Evolutionary conservation across 345 rosid species (phyloP), one percentile per base, ranked within the genome.

Genomic region (Limnanthes douglasii): DNA sequence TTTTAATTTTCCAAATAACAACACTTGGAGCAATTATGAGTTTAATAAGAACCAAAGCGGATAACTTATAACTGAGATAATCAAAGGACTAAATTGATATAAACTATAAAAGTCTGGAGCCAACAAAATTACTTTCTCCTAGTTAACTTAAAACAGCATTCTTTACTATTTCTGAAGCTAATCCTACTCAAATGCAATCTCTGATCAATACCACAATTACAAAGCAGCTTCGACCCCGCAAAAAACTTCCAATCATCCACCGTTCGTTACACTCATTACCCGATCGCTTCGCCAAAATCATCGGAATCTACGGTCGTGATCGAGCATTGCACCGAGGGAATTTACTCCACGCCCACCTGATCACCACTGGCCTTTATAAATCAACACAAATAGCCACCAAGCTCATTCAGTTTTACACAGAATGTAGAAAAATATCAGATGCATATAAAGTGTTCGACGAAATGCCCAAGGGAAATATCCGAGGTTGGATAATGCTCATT

Each of bases 391-490:
- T 67, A 12, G 72, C 86, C 26, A 43, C 69, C 48, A 73, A 71
- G 61, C 68, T 83, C 45, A 59, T 75, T 1, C 8, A 48, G 0
- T 56, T 75, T 33, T 86, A 86, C 15, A 23, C 47, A 0, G 65
- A 65, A 30, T 60, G 70, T 45, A 72, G 56, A 12, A 62, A 51
- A 18, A 13, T 58, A 18, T 2, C 15, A 1, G 41, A 51, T 43
- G 93, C 95, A 5, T 66, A 61, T 25, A 73, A 69, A 13, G 18
- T 82, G 83, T 86, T 82, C 45, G 90, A 82, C 46, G 44, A 52
- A 70, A 73, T 83, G 50, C 78, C 80, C 3, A 21, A 52, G 2
- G 43, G 66, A 43, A 64, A 68, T 21, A 34, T 51, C 30, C 56
- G 62, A 12, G 37, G 68, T 14, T 79, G 90, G 73, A 57, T 58